A percentile compares a stretch with the other conserved stretches of the same genome.
These are phyloP conservation scores for Lichenothelia convexa DNA, from an alignment of 495 filamentous ascomycete genomes.

Conservation along the genomic window DNA sequence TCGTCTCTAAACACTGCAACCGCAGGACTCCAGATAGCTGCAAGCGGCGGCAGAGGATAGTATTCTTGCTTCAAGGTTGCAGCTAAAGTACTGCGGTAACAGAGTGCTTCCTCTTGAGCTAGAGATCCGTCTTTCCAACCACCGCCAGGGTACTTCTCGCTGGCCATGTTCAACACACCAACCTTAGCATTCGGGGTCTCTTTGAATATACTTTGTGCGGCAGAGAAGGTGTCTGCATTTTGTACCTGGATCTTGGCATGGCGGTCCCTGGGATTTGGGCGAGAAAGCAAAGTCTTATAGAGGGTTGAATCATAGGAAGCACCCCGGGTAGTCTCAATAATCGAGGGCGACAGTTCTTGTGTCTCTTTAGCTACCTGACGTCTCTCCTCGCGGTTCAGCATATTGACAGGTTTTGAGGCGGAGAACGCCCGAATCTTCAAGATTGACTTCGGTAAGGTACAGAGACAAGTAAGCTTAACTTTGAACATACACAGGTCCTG, in stretches of 20 bases:
- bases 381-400: no score
- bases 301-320: no score
- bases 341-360: no score
- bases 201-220: conserved; percentile 13
- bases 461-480: no score
- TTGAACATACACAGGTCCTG: no score
- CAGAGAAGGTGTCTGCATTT: conserved; percentile 29
- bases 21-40: conserved; percentile 16
- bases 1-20: conserved; percentile 19
- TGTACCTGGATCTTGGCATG: conserved; percentile 23
- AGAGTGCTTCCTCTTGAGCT: conserved; percentile 23
- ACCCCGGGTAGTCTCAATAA: no score
- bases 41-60: conserved; percentile 20
- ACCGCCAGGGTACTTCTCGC: conserved; percentile 13
- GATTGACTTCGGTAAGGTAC: no score
- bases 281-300: no score
- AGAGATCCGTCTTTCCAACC: conserved; percentile 17
- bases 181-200: conserved; percentile 10
- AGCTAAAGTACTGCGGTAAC: conserved; percentile 19
- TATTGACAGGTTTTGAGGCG: no score
- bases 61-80: conserved; percentile 18
- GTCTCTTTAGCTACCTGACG: no score
- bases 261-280: no score
- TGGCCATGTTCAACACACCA: conserved; percentile 21
- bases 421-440: no score